Evolutionary conservation across 1,284 basidiomycete species (phyloP).

Genomic region (Microbotryum saponariae): DNA sequence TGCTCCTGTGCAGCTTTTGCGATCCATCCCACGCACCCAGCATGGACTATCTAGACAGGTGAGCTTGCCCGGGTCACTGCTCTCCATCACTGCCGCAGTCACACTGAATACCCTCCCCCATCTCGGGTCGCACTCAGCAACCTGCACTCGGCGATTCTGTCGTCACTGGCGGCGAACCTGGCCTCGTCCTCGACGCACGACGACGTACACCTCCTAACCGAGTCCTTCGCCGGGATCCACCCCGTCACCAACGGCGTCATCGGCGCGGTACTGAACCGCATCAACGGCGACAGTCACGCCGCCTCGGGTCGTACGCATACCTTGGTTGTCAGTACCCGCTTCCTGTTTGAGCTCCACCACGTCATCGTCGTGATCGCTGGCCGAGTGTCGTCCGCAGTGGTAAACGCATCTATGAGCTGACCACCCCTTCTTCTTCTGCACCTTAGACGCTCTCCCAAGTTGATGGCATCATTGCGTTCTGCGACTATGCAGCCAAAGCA

Average conservation of each 20-base stretch:
- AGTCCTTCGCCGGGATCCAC: constrained; percentile 13
- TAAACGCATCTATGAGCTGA: constrained; percentile 5
- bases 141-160: constrained; percentile 70
- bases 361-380: too few relatives aligned
- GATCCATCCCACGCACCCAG: too few relatives aligned
- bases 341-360: neutral
- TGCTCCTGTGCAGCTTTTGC: too few relatives aligned
- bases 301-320: constrained; percentile 55
- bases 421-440: constrained; percentile 51
- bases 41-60: too few relatives aligned
- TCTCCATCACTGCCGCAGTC: too few relatives aligned
- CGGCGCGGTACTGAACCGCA: constrained; percentile 13
- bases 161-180: constrained; percentile 65
- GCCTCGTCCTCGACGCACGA: constrained; percentile 34
- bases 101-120: too few relatives aligned
- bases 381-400: too few relatives aligned
- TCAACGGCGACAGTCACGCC: constrained; percentile 40
- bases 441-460: constrained; percentile 24
- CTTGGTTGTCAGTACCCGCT: constrained; percentile 10
- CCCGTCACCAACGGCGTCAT: constrained; percentile 20
- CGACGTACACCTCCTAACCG: constrained; percentile 24
- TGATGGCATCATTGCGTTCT: constrained; percentile 33
- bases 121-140: constrained; percentile 43
- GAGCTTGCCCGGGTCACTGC: too few relatives aligned
- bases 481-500: constrained; percentile 21